Conservation (phyloP, 768 basidiomycete genomes). For the Lyophyllum shimeji region DNA sequence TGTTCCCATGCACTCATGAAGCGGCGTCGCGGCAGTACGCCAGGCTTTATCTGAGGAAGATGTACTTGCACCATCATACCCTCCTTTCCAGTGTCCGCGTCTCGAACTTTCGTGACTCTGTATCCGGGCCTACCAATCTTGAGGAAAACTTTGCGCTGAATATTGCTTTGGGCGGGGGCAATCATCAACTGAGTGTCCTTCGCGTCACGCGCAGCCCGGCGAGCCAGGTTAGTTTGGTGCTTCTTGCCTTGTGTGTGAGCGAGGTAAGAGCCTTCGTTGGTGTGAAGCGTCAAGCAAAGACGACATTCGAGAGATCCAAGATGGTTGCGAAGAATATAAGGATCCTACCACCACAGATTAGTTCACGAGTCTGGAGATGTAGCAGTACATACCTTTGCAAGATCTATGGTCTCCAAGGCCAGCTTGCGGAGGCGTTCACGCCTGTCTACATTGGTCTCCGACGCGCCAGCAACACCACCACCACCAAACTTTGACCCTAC, state of each 20-base stretch:
- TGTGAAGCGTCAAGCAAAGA: slow-evolving; percentile 94
- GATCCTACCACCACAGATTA: slow-evolving; percentile 60
- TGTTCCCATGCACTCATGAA: slow-evolving; percentile 99
- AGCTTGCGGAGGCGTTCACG: slow-evolving; percentile 94
- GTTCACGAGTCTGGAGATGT: slow-evolving; percentile 1
- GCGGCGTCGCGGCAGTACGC: slow-evolving; percentile 78
- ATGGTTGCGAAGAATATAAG: slow-evolving; percentile 98
- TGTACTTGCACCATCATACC: slow-evolving; percentile 98
- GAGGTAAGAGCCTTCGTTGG: slow-evolving; percentile 99
- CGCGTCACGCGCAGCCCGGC: slow-evolving; percentile 95
- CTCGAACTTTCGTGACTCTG: slow-evolving; percentile 95
- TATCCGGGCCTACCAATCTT: slow-evolving; percentile 97
- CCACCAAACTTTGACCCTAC: slow-evolving; percentile 96
- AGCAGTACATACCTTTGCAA: slow-evolving; percentile 74
- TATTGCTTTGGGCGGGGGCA: slow-evolving; percentile 72
- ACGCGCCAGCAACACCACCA: slow-evolving; percentile 93
- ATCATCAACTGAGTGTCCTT: slow-evolving; percentile 93
- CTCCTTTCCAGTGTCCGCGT: slow-evolving; percentile 86
- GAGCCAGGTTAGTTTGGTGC: slow-evolving; percentile 96
- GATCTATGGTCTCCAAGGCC: slow-evolving; percentile 95
- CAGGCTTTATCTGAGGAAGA: slow-evolving; percentile 89
- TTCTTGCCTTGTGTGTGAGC: slow-evolving; percentile 99
- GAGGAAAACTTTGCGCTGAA: slow-evolving; percentile 92
- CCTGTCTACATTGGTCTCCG: slow-evolving; percentile 93
- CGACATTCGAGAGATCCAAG: slow-evolving; percentile 98